Conservation (phyloP, 1,284 basidiomycete species). For the Ceratobasidium sp. region DNA sequence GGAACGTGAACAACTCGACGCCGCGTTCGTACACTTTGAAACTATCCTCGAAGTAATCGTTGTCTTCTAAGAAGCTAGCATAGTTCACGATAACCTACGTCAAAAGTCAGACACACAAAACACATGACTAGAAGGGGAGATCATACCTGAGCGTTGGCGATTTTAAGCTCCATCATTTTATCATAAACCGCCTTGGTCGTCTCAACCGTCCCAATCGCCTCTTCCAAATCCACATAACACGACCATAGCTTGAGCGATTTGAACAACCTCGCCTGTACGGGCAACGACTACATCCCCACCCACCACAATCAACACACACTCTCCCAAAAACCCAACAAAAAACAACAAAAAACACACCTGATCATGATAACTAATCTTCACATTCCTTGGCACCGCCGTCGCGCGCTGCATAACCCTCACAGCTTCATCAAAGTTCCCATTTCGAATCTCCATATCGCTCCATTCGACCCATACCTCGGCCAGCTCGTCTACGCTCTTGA, state of each 20-base stretch:
- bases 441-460: slow-evolving; percentile 97
- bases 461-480: slow-evolving; percentile 99
- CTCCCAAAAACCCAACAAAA: background rate
- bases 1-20: slow-evolving; percentile 97
- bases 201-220: slow-evolving; percentile 94
- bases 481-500: slow-evolving; percentile 96
- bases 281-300: slow-evolving; percentile 68
- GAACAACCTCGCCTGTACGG: slow-evolving; percentile 92
- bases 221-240: slow-evolving; percentile 97
- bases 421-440: slow-evolving; percentile 96
- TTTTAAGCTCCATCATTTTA: slow-evolving; percentile 95
- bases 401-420: slow-evolving; percentile 97
- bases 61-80: slow-evolving; percentile 96
- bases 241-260: slow-evolving; percentile 99
- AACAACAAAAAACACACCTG: slow-evolving; percentile 71
- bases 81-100: slow-evolving; percentile 91
- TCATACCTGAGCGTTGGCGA: slow-evolving; percentile 90
- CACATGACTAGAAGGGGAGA: background rate
- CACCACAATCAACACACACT: background rate
- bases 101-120: background rate
- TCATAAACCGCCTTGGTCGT: slow-evolving; percentile 95
- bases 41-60: slow-evolving; percentile 97
- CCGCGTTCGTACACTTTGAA: slow-evolving; percentile 99
- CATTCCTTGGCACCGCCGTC: slow-evolving; percentile 87
- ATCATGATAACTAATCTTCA: slow-evolving; percentile 94